These are phyloP conservation scores for Nakazawaea sp. DNA, from an alignment of 805 yeast genomes.

Conservation along the genomic window DNA sequence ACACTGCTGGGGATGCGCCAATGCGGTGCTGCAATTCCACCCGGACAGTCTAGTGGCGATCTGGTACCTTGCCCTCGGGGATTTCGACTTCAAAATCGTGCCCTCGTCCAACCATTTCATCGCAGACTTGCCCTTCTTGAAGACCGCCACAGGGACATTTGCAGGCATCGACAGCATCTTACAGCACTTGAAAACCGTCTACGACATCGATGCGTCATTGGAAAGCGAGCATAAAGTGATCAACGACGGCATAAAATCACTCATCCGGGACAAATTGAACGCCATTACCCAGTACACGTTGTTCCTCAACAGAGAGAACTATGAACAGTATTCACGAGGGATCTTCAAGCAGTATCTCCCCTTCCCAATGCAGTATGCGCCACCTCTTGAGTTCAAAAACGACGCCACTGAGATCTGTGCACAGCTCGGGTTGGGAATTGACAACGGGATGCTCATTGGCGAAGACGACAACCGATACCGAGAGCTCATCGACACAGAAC, in stretches of 20 bases:
- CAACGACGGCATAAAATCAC: slow-evolving; percentile 37
- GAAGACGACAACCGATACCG: slow-evolving; percentile 19
- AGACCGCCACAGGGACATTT: slow-evolving; percentile 15
- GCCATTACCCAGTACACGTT: slow-evolving; percentile 50
- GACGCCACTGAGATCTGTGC: slow-evolving; percentile 24
- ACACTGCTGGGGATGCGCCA: slow-evolving; percentile 48
- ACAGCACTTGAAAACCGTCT: slow-evolving; percentile 18
- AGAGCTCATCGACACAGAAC: slow-evolving; percentile 20
- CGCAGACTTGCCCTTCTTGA: slow-evolving; percentile 43
- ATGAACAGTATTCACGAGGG: slow-evolving; percentile 52
- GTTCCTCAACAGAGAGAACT: slow-evolving; percentile 50
- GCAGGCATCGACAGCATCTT: slow-evolving; percentile 39
- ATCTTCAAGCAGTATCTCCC: slow-evolving; percentile 47
- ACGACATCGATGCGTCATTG: slow-evolving; percentile 12
- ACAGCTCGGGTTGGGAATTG: slow-evolving; percentile 25
- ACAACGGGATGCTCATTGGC: slow-evolving; percentile 20
- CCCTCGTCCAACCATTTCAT: slow-evolving; percentile 54
- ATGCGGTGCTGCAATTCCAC: slow-evolving; percentile 35
- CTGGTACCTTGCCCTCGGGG: slow-evolving; percentile 31
- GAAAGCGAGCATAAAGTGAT: slow-evolving; percentile 26
- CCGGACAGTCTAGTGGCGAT: slow-evolving; percentile 44
- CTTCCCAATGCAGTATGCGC: slow-evolving; percentile 70
- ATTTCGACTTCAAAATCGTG: slow-evolving; percentile 28
- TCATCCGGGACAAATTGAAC: slow-evolving; percentile 32
- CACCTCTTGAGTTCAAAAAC: slow-evolving; percentile 42